A percentile compares a stretch with the other conserved stretches of the same genome.
Evolutionary conservation across 2,329 filamentous ascomycete genomes (phyloP).

Genomic region (Hypoxylon sp.): DNA sequence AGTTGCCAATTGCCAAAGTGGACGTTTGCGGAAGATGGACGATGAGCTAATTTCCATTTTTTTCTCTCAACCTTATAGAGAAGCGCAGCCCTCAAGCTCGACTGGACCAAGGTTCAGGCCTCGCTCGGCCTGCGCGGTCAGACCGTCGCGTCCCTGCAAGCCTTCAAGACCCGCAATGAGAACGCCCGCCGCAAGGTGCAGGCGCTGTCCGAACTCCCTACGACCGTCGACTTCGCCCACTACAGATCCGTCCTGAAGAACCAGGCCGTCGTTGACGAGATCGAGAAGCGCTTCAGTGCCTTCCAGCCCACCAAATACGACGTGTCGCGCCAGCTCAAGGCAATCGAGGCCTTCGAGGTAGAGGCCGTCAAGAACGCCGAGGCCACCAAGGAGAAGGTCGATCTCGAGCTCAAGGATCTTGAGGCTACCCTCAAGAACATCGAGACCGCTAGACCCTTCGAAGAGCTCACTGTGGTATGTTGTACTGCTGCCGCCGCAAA

Average conservation of each 20-base stretch:
- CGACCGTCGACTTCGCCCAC: slow-evolving; percentile 89
- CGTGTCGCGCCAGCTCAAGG: slow-evolving; percentile 92
- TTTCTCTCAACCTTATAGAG: slow-evolving; percentile 68
- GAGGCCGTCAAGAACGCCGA: slow-evolving; percentile 97
- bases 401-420: slow-evolving; percentile 92
- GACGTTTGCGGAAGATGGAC: slow-evolving; percentile 15
- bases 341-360: slow-evolving; percentile 96
- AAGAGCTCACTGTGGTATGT: slow-evolving; percentile 97
- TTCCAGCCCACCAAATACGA: slow-evolving; percentile 97
- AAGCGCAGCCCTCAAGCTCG: slow-evolving; percentile 98
- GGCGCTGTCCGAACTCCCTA: slow-evolving; percentile 83
- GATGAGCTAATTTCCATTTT: slow-evolving; percentile 67
- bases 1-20: slow-evolving; percentile 43
- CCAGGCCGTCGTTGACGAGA: slow-evolving; percentile 93
- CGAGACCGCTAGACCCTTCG: slow-evolving; percentile 93
- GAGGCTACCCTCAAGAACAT: slow-evolving; percentile 97
- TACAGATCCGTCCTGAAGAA: slow-evolving; percentile 97
- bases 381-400: slow-evolving; percentile 96
- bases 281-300: slow-evolving; percentile 91
- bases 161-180: slow-evolving; percentile 99
- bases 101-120: slow-evolving; percentile 95
- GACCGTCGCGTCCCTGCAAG: slow-evolving; percentile 89
- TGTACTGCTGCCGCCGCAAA: slow-evolving; percentile 29
- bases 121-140: slow-evolving; percentile 96
- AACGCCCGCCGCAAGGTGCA: slow-evolving; percentile 95